phyloP scores from a whole-genome alignment of 2,329 filamentous ascomycete genomes.

The Ascochyta lentis region DNA sequence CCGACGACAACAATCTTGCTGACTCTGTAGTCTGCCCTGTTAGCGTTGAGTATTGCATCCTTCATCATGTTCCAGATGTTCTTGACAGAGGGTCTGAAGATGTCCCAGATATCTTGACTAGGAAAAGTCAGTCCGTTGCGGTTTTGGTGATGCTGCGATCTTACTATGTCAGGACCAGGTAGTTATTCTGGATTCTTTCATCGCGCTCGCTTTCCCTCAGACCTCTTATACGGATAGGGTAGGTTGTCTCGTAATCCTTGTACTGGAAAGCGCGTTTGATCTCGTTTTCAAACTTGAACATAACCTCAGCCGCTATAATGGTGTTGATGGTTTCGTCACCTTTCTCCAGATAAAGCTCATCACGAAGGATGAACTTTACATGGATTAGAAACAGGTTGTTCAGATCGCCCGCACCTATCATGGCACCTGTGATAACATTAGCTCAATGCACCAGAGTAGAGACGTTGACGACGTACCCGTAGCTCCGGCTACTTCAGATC shows the following conservation, averaged over 20 bases:
- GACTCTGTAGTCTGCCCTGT: not conserved
- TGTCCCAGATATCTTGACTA: constrained; percentile 3
- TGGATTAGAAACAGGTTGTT: constrained; percentile 15
- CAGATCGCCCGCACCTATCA: constrained; percentile 7
- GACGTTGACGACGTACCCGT: constrained; percentile 13
- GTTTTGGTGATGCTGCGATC: not conserved
- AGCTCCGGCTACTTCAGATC: constrained; percentile 6
- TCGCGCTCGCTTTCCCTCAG: constrained; percentile 4
- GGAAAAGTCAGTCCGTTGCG: not conserved
- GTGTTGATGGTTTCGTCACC: constrained; percentile 1
- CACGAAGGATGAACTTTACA: not conserved
- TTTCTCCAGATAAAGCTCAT: constrained; percentile 11
- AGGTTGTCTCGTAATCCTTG: not conserved
- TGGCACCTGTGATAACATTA: constrained; percentile 3
- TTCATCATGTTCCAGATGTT: constrained; percentile 14
- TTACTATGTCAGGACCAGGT: constrained; percentile 17
- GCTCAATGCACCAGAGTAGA: no score
- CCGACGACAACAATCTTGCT: constrained; percentile 22
- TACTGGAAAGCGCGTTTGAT: constrained; percentile 14
- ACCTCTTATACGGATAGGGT: constrained; percentile 4
- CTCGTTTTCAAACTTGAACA: constrained; percentile 19
- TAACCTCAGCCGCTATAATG: constrained; percentile 16
- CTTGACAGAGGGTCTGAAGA: constrained; percentile 13
- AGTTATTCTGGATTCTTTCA: not conserved
- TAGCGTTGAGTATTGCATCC: constrained; percentile 10